These are phyloP conservation scores for Trichoderma sp. DNA, from an alignment of 2,329 filamentous ascomycete genomes.

Conservation along the genomic window DNA sequence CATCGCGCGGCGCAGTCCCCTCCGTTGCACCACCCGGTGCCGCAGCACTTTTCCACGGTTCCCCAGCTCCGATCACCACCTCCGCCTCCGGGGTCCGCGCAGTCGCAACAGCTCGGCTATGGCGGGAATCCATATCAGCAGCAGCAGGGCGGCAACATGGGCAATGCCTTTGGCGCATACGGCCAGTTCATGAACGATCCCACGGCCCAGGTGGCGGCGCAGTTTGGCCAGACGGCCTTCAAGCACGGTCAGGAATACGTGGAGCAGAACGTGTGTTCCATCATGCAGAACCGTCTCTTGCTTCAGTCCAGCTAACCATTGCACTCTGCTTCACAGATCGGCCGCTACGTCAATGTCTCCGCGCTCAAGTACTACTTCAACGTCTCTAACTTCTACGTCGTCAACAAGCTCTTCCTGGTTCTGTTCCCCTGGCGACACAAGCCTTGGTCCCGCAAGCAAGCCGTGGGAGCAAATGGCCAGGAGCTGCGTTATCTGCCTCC, in stretches of 20 bases:
- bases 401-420: constrained; percentile 88
- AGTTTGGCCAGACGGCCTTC: constrained; percentile 89
- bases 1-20: constrained; percentile 85
- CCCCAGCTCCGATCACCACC: constrained; percentile 94
- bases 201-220: constrained; percentile 89
- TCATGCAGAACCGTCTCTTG: neutral
- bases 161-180: constrained; percentile 67
- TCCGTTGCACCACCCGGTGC: constrained; percentile 93
- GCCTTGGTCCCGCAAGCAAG: constrained; percentile 91
- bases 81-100: constrained; percentile 68
- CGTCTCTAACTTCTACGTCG: constrained; percentile 94
- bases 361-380: constrained; percentile 99
- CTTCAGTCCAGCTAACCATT: constrained; percentile 20
- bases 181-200: constrained; percentile 95
- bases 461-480: constrained; percentile 65
- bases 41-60: constrained; percentile 96
- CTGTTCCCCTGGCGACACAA: constrained; percentile 97
- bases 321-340: constrained; percentile 39
- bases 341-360: constrained; percentile 81
- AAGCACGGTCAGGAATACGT: constrained; percentile 90
- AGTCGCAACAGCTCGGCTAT: constrained; percentile 59
- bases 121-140: constrained; percentile 74
- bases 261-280: constrained; percentile 77
- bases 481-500: constrained; percentile 83
- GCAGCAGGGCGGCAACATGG: constrained; percentile 52